phyloP scores from a whole-genome alignment of 1,284 basidiomycete genomes.

The Leucoagaricus sp. region DNA sequence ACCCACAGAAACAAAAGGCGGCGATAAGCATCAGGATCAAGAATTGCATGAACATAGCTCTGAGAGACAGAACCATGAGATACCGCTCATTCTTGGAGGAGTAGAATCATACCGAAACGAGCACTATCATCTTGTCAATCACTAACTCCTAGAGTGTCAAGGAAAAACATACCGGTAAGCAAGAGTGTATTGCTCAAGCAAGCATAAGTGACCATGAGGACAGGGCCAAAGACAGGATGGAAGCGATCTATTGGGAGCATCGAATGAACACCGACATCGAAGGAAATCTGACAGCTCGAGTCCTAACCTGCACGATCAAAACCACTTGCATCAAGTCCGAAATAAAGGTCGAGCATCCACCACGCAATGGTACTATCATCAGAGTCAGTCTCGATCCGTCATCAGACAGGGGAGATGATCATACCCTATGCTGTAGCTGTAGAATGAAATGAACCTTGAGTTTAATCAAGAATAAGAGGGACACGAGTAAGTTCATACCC shows the following conservation, averaged over 20 bases:
- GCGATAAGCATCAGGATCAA: constrained; percentile 83
- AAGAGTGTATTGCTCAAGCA: constrained; percentile 87
- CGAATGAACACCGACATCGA: background rate
- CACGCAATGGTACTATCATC: constrained; percentile 67
- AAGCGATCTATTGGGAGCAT: constrained; percentile 55
- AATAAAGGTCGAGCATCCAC: constrained; percentile 91
- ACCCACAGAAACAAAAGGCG: constrained; percentile 87
- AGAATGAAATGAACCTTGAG: background rate
- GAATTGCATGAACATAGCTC: constrained; percentile 84
- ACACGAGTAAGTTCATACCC: constrained; percentile 38
- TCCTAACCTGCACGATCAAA: too few species aligned
- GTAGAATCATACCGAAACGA: constrained; percentile 69
- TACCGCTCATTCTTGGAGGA: constrained; percentile 28
- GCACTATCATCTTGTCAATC: constrained; percentile 43
- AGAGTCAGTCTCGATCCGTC: background rate
- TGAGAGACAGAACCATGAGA: constrained; percentile 76
- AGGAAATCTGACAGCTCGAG: too few species aligned
- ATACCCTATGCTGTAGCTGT: constrained; percentile 49
- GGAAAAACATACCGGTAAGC: constrained; percentile 60
- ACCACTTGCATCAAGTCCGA: constrained; percentile 86
- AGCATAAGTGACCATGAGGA: constrained; percentile 86
- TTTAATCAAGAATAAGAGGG: background rate
- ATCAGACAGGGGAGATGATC: constrained; percentile 13
- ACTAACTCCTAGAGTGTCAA: background rate
- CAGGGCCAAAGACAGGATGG: constrained; percentile 82